Base-by-base conservation (phyloP, 148 eudicot genomes). In the Nepenthes mirabilis region DNA sequence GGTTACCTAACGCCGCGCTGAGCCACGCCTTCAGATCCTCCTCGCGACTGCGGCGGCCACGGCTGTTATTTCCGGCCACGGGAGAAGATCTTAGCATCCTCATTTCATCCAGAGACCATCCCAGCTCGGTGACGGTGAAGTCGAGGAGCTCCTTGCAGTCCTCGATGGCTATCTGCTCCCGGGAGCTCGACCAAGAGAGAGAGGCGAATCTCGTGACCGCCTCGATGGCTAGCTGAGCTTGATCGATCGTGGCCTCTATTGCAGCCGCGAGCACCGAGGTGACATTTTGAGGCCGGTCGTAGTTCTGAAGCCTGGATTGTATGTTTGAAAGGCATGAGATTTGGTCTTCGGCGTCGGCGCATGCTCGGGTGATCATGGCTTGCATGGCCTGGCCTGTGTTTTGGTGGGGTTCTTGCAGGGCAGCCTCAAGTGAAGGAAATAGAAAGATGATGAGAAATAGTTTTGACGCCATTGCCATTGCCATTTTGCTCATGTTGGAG, bases 121-220 rank as follows among this genome's bases (percentile, higher is more conserved):
- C 77, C 1, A 88, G 77, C 69, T 88, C 96, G 6, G 96, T 78
- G 14, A 93, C 94, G 1, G 98, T 88, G 74, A 80, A 93, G 36
- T 93, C 98, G 0, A 93, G 85, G 14, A 93, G 85, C 72, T 93
- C 96, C 63, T 83, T 75, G 77, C 96, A 93, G 57, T 93, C 98
- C 14, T 88, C 76, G 2, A 88, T 67, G 3, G 98, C 98, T 0
- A 88, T 66, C 48, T 93, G 96, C 61, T 88, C 98, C 0, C 98
- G 86, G 2, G 76, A 60, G 47, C 59, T 54, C 10, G 76, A 66
- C 0, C 90, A 71, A 0, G 77, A 63, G n/a, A 88, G 68, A 1
- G 85, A 69, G 64, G 64, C 69, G 70, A 83, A 80, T 13, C 64
- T 74, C 1, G 98, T 70, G 37, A 91, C 66, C 61, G 55, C 58